phyloP scores from a whole-genome alignment of 2,329 filamentous ascomycete species.

The Stemphylium lycopersici region DNA sequence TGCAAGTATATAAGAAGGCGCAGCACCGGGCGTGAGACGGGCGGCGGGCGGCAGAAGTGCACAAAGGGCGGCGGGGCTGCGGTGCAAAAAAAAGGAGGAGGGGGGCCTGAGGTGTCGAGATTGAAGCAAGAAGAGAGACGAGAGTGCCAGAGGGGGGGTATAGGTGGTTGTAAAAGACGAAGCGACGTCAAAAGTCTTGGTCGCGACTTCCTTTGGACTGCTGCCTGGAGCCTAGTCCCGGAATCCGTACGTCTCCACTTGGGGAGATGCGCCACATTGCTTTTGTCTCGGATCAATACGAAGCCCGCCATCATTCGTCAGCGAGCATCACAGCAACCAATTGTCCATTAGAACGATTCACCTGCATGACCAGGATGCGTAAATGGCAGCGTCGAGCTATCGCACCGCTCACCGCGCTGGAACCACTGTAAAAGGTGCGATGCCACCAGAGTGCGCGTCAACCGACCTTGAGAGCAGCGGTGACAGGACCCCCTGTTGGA shows the following conservation, averaged over 20 bases:
- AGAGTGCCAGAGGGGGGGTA: conserved; percentile 26
- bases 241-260: conserved; percentile 17
- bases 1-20: conserved; percentile 44
- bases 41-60: conserved; percentile 34
- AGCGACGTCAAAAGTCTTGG: conserved; percentile 15
- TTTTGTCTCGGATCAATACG: conserved; percentile 24
- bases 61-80: conserved; percentile 31
- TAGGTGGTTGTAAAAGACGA: conserved; percentile 26
- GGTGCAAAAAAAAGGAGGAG: conserved; percentile 25
- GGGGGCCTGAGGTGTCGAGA: conserved; percentile 38
- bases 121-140: conserved; percentile 21
- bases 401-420: conserved; percentile 1
- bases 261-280: conserved; percentile 4
- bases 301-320: conserved; percentile 28
- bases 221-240: conserved; percentile 7
- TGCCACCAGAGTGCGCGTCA: not conserved
- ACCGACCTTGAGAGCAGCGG: not conserved
- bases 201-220: conserved; percentile 4
- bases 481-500: conserved; percentile 8
- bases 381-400: not conserved
- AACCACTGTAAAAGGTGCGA: not conserved
- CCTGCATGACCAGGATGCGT: not conserved
- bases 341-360: not conserved
- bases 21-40: conserved; percentile 39
- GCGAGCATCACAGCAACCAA: not conserved